Evolutionary conservation across 495 filamentous ascomycete species (phyloP), one percentile per base, ranked within the genome.

Genomic region (Neurospora sp.): DNA sequence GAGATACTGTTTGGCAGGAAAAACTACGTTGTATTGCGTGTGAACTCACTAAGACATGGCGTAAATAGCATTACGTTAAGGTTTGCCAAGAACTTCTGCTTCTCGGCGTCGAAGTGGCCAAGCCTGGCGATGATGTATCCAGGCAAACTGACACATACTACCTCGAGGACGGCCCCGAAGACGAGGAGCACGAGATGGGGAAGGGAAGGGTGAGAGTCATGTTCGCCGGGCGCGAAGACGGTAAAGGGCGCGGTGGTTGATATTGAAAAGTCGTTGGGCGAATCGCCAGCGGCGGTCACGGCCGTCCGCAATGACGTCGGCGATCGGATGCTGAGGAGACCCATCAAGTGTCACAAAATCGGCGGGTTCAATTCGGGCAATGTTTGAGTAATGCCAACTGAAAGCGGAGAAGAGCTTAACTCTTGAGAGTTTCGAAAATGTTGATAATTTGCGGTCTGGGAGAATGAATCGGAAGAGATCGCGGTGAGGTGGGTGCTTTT

Each of bases 41-140:
- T 18, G 14, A 40, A 81, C 93, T 74, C 91, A 97, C 94, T 96
- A 74, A 99, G 89, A 78, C 96, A 98, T 71, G 96, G 96, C 48
- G 96, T 99, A 80, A 99, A 99, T 18, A 99, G 85, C 76, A 89
- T 90, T 66, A 96, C 93, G 79, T 99, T 99, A 72, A 99, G 85
- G 77, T 99, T 97, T 44, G 96, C 94, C 37, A 97, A 87, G 76
- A 98, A 94, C 79, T 97, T 98, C 81, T 99, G 96, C 76, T 92
- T 91, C 48, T 97, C 93, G 68, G 92, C 91, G 83, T 95, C 93
- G 81, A 99, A 97, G 85, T 97, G 91, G 79, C 96, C 96, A 76
- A 91, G 85, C 61, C 91, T 86, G 22, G 96, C 96, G 70, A 97
- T 90, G 76, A 98, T 90, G 79, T 97, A 99, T n/a, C 96, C 96